A percentile compares a stretch with the other conserved stretches of the same genome.
Conservation (phyloP, 2,329 filamentous ascomycete species). For the Claviceps humidiphila region DNA sequence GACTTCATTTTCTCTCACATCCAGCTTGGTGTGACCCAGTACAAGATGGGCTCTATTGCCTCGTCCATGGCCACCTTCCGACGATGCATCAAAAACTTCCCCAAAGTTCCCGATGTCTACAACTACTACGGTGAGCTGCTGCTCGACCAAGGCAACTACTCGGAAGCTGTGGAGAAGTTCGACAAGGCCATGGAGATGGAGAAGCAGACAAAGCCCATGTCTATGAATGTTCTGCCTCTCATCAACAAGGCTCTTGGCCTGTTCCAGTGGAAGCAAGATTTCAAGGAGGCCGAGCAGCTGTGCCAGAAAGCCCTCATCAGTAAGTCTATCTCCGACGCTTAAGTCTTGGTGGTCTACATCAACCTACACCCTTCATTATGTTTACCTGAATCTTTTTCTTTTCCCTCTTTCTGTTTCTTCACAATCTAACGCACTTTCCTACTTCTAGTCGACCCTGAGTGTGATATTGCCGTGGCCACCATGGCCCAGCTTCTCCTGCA, state of each 20-base stretch:
- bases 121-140: conserved; percentile 98
- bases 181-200: conserved; percentile 98
- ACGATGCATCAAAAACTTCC: conserved; percentile 95
- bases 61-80: conserved; percentile 98
- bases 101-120: conserved; percentile 92
- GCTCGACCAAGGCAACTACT: conserved; percentile 89
- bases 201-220: conserved; percentile 81
- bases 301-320: conserved; percentile 96
- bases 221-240: conserved; percentile 92
- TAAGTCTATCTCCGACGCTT: conserved; percentile 34
- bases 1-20: conserved; percentile 99
- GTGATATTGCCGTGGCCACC: conserved; percentile 94
- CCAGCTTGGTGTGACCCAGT: conserved; percentile 96
- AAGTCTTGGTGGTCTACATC: no score
- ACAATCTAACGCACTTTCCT: not conserved
- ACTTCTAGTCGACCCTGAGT: conserved; percentile 78
- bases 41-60: conserved; percentile 97
- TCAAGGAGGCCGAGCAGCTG: conserved; percentile 83
- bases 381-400: not conserved
- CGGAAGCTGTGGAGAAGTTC: conserved; percentile 94
- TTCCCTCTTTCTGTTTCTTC: not conserved
- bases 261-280: conserved; percentile 98
- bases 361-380: no score
- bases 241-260: conserved; percentile 97
- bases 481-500: conserved; percentile 97